Percentiles rank a stretch among this genome's conserved stretches.
These are phyloP conservation scores for Phytophthora colocasiae DNA, from an alignment of 352 stramenopile genomes.

Conservation along the genomic window DNA sequence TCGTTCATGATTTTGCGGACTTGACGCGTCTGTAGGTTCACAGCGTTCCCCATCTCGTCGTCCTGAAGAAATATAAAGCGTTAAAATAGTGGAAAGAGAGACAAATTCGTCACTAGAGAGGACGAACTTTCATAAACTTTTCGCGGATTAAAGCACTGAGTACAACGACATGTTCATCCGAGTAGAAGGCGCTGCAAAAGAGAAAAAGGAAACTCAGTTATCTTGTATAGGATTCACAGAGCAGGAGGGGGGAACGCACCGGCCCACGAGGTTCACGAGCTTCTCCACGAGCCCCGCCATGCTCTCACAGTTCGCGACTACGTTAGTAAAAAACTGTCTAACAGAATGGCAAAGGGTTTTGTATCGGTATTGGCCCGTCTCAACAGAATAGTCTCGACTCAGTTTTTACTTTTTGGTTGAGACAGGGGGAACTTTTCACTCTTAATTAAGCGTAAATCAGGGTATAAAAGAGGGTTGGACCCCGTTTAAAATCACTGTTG, in stretches of 20 bases:
- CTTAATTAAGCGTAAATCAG: too few relatives aligned
- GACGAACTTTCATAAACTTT: conserved; percentile 85
- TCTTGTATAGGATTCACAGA: not conserved
- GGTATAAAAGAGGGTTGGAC: too few relatives aligned
- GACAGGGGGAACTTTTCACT: too few relatives aligned
- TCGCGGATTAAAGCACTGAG: conserved; percentile 85
- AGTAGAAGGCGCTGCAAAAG: conserved; percentile 79
- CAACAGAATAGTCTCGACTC: too few relatives aligned
- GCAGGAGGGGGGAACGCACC: conserved; percentile 40
- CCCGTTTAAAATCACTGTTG: too few relatives aligned
- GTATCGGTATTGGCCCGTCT: too few relatives aligned
- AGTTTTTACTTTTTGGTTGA: too few relatives aligned
- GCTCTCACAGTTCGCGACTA: not conserved
- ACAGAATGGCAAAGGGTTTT: too few relatives aligned
- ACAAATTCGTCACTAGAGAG: not conserved
- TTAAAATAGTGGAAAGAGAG: not conserved
- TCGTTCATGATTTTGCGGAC: conserved; percentile 92
- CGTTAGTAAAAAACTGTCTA: too few relatives aligned
- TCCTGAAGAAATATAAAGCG: conserved; percentile 50
- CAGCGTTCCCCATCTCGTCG: conserved; percentile 88
- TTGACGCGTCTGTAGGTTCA: conserved; percentile 90
- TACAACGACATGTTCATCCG: conserved; percentile 90
- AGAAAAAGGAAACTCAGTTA: conserved; percentile 1
- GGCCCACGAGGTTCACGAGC: conserved; percentile 84
- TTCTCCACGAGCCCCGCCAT: conserved; percentile 90